Evolutionary conservation across 257 asterid genomes (phyloP).

Genomic region (Voacanga thouarsii): DNA sequence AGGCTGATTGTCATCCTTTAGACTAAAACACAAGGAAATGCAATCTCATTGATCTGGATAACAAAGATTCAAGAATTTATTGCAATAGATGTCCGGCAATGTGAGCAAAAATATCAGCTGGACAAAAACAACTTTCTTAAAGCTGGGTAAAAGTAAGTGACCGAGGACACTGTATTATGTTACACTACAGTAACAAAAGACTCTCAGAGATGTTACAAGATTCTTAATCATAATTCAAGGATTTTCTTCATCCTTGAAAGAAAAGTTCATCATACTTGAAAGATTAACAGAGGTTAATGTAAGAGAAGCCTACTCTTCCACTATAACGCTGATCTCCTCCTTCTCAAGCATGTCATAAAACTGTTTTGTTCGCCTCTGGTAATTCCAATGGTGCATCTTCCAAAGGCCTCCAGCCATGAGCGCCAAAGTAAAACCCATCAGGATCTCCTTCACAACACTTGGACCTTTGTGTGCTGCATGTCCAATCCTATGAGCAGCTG

Average conservation of each 20-base stretch:
- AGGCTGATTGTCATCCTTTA: background rate
- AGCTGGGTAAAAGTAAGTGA: background rate
- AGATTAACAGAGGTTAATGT: background rate
- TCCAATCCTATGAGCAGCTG: constrained; percentile 31
- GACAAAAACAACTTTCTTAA: too few relatives aligned
- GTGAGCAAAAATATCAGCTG: background rate
- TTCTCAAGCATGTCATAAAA: constrained; percentile 59
- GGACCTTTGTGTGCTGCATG: constrained; percentile 58
- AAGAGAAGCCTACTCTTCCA: constrained; percentile 36
- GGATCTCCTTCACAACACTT: constrained; percentile 51
- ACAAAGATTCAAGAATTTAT: background rate
- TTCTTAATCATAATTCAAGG: background rate
- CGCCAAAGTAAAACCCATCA: constrained; percentile 50
- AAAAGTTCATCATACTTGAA: background rate
- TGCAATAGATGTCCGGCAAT: background rate
- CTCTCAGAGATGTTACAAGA: background rate
- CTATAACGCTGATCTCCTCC: constrained; percentile 53
- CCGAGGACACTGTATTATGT: background rate
- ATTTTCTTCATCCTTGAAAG: background rate
- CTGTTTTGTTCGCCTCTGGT: constrained; percentile 45
- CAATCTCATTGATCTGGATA: background rate
- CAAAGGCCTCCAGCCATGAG: constrained; percentile 60
- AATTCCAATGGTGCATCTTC: constrained; percentile 69
- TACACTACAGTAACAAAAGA: background rate
- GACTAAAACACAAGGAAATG: background rate